Conservation (phyloP, 2,329 filamentous ascomycete genomes). For the Colletotrichum agaves region DNA sequence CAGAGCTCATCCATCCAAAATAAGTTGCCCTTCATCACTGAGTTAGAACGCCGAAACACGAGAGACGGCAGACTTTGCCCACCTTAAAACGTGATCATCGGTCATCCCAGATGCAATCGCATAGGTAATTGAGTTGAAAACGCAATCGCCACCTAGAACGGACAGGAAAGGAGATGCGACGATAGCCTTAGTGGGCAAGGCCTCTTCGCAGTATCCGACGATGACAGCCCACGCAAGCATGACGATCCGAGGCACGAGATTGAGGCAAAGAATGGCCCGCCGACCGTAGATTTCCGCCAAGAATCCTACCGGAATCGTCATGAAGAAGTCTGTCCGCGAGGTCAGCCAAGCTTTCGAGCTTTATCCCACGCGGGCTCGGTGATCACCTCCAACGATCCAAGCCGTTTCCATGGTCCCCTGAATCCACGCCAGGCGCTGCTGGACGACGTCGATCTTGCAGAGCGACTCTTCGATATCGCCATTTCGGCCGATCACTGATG, state of each 20-base stretch:
- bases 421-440: constrained; percentile 62
- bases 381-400: constrained; percentile 60
- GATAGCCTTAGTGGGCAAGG: constrained; percentile 52
- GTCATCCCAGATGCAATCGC: constrained; percentile 56
- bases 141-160: constrained; percentile 60
- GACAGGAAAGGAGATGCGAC: constrained; percentile 55
- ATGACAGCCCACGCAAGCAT: constrained; percentile 54
- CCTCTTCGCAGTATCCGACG: constrained; percentile 51
- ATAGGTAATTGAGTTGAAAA: constrained; percentile 62
- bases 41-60: background rate
- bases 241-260: constrained; percentile 54
- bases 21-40: constrained; percentile 53
- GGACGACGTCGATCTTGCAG: constrained; percentile 64
- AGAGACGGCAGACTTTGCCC: constrained; percentile 33
- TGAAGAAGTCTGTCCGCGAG: constrained; percentile 54
- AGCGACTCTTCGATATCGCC: constrained; percentile 60
- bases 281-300: constrained; percentile 56
- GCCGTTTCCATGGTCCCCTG: constrained; percentile 61
- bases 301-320: constrained; percentile 61
- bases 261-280: constrained; percentile 53
- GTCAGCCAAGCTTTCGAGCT: background rate
- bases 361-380: background rate
- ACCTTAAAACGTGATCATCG: constrained; percentile 52
- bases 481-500: constrained; percentile 42
- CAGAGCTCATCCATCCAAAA: constrained; percentile 62